Evolutionary conservation across 371 early-diverging fungal genomes (phyloP), one percentile per base, ranked within the genome.

Genomic region (Mortierella sp.): DNA sequence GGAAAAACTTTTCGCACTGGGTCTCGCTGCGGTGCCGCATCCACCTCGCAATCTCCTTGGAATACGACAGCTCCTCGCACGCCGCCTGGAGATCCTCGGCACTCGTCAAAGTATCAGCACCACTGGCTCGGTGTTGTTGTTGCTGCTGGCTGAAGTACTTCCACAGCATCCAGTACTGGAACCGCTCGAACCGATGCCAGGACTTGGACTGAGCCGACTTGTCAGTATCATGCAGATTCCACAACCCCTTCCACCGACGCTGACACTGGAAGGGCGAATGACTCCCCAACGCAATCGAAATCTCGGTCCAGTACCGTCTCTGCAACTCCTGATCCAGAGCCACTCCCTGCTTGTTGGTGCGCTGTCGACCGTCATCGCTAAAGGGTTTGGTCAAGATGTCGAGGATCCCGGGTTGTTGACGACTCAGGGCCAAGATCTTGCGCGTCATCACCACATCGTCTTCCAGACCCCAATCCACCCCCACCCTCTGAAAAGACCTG

Each of bases 131-230:
- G 24, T 55, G 67, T n/a, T n/a, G n/a, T n/a, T n/a, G n/a, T n/a
- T n/a, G n/a, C n/a, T 77, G 70, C 37, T 55, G 76, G 26, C 53
- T 71, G 28, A 76, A 69, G 44, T 78, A 75, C 8, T 54, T 61
- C 86, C 86, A 85, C 13, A 81, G n/a, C 78, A 79, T 81, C 86
- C 86, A 85, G 46, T 76, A 85, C 64, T 85, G 76, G 34, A 71
- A 71, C 5, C 75, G 70, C 51, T 85, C 86, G 34, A 78, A 71
- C 24, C 81, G 71, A 50, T 85, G 86, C 76, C 77, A 85, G 3
- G 71, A 53, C 37, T 70, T 78, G 0, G 77, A 74, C 50, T 78
- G 78, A 4, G 79, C 61, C 21, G 71, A 73, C 51, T 85, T 85
- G 2, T 78, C 78, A 0, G 40, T 31, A 44, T 85, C 86, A 9